Conservation (phyloP, 2,329 filamentous ascomycete species). For the Nemania sp. region DNA sequence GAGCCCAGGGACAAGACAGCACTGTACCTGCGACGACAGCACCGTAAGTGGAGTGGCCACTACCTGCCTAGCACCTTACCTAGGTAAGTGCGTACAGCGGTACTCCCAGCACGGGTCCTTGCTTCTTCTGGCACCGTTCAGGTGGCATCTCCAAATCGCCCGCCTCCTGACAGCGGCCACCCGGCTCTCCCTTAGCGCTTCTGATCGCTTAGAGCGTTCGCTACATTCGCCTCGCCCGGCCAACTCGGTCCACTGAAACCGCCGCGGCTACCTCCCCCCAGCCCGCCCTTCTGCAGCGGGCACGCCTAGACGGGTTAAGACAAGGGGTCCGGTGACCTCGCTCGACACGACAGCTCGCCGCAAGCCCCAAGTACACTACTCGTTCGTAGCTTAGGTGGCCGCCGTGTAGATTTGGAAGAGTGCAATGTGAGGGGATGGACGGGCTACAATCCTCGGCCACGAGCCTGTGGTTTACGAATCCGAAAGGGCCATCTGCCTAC, state of each 20-base stretch:
- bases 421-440: not conserved
- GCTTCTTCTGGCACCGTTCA: conserved; percentile 26
- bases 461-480: not conserved
- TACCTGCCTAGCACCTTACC: too few species aligned
- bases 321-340: conserved; percentile 29
- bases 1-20: not conserved
- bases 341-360: conserved; percentile 20
- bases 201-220: conserved; percentile 21
- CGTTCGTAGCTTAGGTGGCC: not conserved
- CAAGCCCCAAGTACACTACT: conserved; percentile 22
- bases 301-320: conserved; percentile 23
- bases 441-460: not conserved
- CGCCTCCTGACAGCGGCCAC: conserved; percentile 28
- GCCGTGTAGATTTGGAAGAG: not conserved
- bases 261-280: conserved; percentile 20
- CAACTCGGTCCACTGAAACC: conserved; percentile 17
- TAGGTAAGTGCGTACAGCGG: too few species aligned
- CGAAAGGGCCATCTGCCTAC: not conserved
- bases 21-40: too few species aligned
- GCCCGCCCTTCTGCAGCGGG: conserved; percentile 22
- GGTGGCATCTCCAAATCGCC: conserved; percentile 31
- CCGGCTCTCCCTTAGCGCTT: conserved; percentile 30
- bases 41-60: too few species aligned
- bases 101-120: conserved; percentile 21
- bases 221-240: conserved; percentile 20